Percentiles rank a stretch among this genome's conserved stretches.
Evolutionary conservation across 2,329 filamentous ascomycete genomes (phyloP).

Genomic region (Penicillium sp.): DNA sequence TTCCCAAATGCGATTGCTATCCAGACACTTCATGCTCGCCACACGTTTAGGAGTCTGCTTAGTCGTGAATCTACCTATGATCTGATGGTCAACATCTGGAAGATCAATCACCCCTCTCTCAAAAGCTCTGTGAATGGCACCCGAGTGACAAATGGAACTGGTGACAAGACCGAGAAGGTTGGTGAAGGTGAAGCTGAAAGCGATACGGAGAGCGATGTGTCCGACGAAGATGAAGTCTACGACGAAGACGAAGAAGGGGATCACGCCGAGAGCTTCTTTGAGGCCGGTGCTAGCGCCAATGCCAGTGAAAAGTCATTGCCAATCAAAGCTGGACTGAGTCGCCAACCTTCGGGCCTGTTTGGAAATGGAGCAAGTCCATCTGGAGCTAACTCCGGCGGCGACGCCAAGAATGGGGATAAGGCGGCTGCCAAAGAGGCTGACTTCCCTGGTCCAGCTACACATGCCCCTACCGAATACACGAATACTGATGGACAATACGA

Average conservation of each 20-base stretch:
- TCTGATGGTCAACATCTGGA: conserved; percentile 97
- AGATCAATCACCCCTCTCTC: conserved; percentile 87
- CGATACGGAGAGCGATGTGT: conserved; percentile 74
- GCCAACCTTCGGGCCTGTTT: conserved; percentile 68
- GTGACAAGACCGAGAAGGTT: conserved; percentile 86
- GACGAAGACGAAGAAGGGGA: conserved; percentile 54
- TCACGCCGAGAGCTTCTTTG: conserved; percentile 62
- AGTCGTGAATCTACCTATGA: conserved; percentile 96
- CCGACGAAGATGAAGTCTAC: conserved; percentile 67
- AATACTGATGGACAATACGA: conserved; percentile 81
- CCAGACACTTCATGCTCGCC: conserved; percentile 89
- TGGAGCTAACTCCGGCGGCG: conserved; percentile 34
- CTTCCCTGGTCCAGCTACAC: conserved; percentile 81
- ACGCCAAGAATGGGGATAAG: conserved; percentile 53
- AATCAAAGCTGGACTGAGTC: conserved; percentile 55
- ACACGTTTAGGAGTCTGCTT: conserved; percentile 93
- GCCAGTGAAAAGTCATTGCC: conserved; percentile 53
- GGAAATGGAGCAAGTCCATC: conserved; percentile 36
- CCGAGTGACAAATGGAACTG: conserved; percentile 73
- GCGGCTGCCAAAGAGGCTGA: conserved; percentile 52
- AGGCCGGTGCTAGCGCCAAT: conserved; percentile 55
- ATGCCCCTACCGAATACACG: conserved; percentile 81
- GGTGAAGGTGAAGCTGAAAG: conserved; percentile 61
- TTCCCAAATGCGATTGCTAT: conserved; percentile 99
- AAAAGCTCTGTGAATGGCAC: conserved; percentile 91